These are phyloP conservation scores for Silene latifolia DNA, from an alignment of 148 eudicot species.

Conservation along the genomic window DNA sequence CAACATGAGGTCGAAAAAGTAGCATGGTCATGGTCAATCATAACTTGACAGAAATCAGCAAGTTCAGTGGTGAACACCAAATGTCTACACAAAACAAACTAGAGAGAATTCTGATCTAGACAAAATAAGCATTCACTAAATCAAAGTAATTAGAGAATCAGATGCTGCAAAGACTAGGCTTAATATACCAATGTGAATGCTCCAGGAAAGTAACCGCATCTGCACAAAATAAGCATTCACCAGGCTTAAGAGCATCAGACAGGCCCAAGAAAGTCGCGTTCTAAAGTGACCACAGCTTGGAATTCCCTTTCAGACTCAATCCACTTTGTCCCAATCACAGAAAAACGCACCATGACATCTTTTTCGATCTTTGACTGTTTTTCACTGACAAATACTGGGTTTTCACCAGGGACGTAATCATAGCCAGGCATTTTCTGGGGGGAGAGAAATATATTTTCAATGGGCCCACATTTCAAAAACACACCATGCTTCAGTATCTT, in stretches of 20 bases:
- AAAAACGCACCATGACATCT: constrained; percentile 44
- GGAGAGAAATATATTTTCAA: constrained; percentile 53
- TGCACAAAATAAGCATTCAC: constrained; percentile 9
- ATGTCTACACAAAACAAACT: constrained; percentile 12
- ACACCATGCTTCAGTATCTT: constrained; percentile 64
- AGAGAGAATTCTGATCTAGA: not conserved
- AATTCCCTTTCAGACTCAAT: constrained; percentile 58
- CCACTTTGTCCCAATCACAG: constrained; percentile 50
- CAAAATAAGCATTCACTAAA: constrained; percentile 9
- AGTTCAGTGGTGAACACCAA: not conserved
- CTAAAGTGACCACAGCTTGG: constrained; percentile 58
- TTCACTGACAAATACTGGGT: constrained; percentile 53
- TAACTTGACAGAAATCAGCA: not conserved
- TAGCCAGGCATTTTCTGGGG: constrained; percentile 64
- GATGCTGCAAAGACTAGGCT: not conserved
- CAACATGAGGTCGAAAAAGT: not conserved
- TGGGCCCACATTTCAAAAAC: constrained; percentile 62
- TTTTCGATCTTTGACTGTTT: constrained; percentile 62
- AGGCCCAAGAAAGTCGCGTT: constrained; percentile 65
- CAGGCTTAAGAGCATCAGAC: constrained; percentile 15
- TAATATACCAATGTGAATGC: not conserved
- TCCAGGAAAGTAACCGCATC: constrained; percentile 1
- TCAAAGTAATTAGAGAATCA: not conserved
- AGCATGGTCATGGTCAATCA: not conserved
- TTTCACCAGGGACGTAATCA: constrained; percentile 57